Evolutionary conservation across 306 rosid genomes (phyloP), one percentile per base, ranked within the genome.

Genomic region (Herpetospermum pedunculosum): DNA sequence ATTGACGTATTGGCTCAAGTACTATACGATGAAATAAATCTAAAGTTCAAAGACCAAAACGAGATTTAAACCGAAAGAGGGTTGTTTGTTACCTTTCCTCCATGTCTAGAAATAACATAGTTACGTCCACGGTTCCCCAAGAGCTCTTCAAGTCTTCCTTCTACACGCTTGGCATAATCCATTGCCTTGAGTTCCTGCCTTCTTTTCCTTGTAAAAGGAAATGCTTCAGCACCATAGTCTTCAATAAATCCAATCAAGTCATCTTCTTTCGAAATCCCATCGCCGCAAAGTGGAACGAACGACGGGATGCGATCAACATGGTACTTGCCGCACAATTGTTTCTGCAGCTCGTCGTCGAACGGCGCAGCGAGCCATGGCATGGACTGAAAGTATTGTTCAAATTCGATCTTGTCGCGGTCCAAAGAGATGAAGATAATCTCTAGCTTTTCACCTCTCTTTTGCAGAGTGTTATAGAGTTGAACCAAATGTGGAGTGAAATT

Each of bases 341-440:
- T 89, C 14, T 80, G 92, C 83, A 89, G 77, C 25, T 76, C 83
- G 4, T 43, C 67, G 77, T 88, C 79, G 53, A 85, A 91, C 8
- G 97, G 97, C n/a, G 84, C 80, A 2, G 97, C 89, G 57, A 91
- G 80, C 99, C 99, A 94, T 15, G 96, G 90, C 97, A 94, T 87
- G 77, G 70, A 74, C 81, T 84, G 82, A 48, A 91, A 76, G 78
- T 94, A 83, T 50, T 87, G 88, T 38, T 81, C 77, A 75, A 89
- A 94, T 50, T 85, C 88, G 3, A 78, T 81, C 77, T 84, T 87
- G n/a, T 88, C 85, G 2, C 18, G 87, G 57, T 91, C 96, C 6
- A 87, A 85, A 50, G 99, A 94, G 73, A 91, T 62, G 58, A 89
- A 88, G 77, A 94, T 81, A 32, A 89, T 88, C 90, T 91, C 96